phyloP scores from a whole-genome alignment of 768 basidiomycete species.

The Artomyces pyxidatus region DNA sequence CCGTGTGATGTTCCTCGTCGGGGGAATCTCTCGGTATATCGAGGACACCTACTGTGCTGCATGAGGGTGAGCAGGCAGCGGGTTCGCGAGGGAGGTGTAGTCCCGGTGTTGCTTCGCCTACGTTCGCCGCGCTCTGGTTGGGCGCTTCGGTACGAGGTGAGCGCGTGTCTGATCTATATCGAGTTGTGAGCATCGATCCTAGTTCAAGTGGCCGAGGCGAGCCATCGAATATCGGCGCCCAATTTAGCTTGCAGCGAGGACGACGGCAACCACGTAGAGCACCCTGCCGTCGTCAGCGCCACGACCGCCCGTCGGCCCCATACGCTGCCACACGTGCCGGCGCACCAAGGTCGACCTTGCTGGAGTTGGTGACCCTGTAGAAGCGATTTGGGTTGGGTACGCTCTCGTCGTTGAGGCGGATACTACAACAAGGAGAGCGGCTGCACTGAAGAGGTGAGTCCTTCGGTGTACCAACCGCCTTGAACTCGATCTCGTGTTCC shows the following conservation, averaged over 20 bases:
- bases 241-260: slow-evolving; percentile 56
- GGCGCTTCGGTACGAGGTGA: slow-evolving; percentile 41
- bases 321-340: slow-evolving; percentile 34
- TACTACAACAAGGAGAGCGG: slow-evolving; percentile 34
- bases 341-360: slow-evolving; percentile 39
- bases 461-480: slow-evolving; percentile 28
- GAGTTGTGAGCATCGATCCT: not conserved
- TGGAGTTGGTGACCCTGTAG: slow-evolving; percentile 36
- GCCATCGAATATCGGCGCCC: slow-evolving; percentile 33
- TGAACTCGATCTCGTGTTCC: too few relatives aligned
- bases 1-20: slow-evolving; percentile 46
- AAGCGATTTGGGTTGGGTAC: slow-evolving; percentile 37
- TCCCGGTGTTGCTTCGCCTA: slow-evolving; percentile 18
- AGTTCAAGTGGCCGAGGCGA: not conserved
- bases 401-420: slow-evolving; percentile 43
- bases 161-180: slow-evolving; percentile 40
- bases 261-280: slow-evolving; percentile 35
- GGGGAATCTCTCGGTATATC: slow-evolving; percentile 53
- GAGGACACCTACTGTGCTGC: slow-evolving; percentile 34
- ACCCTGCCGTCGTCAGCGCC: slow-evolving; percentile 32
- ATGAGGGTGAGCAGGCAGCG: slow-evolving; percentile 23
- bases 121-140: slow-evolving; percentile 19
- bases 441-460: slow-evolving; percentile 41
- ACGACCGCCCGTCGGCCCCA: slow-evolving; percentile 28
- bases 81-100: slow-evolving; percentile 23